Evolutionary conservation across 805 yeast genomes (phyloP).

Genomic region (Pichia sporocuriosa): DNA sequence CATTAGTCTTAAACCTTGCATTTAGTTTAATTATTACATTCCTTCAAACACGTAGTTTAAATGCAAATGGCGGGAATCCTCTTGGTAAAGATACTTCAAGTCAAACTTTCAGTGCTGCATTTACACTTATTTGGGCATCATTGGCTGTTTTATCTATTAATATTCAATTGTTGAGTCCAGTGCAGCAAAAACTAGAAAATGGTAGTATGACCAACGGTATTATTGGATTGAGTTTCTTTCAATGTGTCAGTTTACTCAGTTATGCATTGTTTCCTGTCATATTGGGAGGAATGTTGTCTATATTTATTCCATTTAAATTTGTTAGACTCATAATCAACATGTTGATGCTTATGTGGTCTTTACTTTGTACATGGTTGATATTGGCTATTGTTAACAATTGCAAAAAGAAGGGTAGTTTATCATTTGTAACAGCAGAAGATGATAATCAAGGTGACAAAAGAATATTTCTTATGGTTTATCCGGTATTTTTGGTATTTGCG

Average conservation of each 20-base stretch:
- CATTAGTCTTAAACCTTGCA: slow-evolving; percentile 43
- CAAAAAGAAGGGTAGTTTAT: slow-evolving; percentile 15
- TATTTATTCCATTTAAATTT: slow-evolving; percentile 37
- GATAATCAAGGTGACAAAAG: slow-evolving; percentile 48
- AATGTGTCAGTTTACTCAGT: slow-evolving; percentile 49
- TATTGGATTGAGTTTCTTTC: slow-evolving; percentile 43
- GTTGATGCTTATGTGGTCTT: slow-evolving; percentile 43
- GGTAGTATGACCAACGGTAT: slow-evolving; percentile 27
- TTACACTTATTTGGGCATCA: slow-evolving; percentile 46
- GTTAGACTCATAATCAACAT: slow-evolving; percentile 37
- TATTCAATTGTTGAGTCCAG: slow-evolving; percentile 49
- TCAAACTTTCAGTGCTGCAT: slow-evolving; percentile 48
- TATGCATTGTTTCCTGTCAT: slow-evolving; percentile 51
- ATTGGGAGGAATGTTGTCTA: slow-evolving; percentile 40
- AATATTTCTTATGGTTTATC: slow-evolving; percentile 46
- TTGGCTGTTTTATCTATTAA: slow-evolving; percentile 43
- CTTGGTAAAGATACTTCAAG: slow-evolving; percentile 29
- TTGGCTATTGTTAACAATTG: slow-evolving; percentile 38
- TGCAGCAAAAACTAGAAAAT: slow-evolving; percentile 25
- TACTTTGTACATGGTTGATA: slow-evolving; percentile 44
- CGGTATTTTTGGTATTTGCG: slow-evolving; percentile 45
- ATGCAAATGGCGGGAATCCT: slow-evolving; percentile 14
- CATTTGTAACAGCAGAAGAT: slow-evolving; percentile 15
- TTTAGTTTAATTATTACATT: slow-evolving; percentile 44
- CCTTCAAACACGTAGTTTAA: slow-evolving; percentile 30